phyloP scores from a whole-genome alignment of 345 rosid genomes.

The Triadica sebifera region DNA sequence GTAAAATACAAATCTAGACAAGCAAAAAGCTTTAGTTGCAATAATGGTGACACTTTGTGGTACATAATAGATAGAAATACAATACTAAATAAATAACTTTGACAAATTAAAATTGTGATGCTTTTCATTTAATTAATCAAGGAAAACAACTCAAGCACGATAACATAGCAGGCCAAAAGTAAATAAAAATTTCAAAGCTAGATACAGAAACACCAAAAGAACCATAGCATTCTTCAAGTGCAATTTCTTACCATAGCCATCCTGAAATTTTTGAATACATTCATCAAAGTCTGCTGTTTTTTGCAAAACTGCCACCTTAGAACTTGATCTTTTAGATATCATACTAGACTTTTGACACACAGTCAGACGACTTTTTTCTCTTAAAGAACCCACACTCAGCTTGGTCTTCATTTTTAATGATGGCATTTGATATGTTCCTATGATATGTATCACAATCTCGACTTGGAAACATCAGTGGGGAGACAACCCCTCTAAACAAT shows the following conservation, averaged over 20 bases:
- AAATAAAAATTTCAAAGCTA: not conserved
- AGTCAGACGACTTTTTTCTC: slow-evolving; percentile 49
- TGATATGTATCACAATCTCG: slow-evolving; percentile 36
- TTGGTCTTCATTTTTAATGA: slow-evolving; percentile 64
- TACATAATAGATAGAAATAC: not conserved
- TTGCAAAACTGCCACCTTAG: slow-evolving; percentile 33
- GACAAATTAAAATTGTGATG: not conserved
- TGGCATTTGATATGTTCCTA: slow-evolving; percentile 60
- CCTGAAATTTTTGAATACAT: slow-evolving; percentile 28
- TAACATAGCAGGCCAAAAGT: not conserved
- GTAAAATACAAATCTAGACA: slow-evolving; percentile 6
- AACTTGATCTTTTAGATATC: slow-evolving; percentile 48
- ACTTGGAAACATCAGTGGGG: slow-evolving; percentile 47
- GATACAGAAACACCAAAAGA: not conserved
- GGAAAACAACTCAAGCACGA: not conserved
- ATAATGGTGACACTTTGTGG: not conserved
- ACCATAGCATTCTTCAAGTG: slow-evolving; percentile 1
- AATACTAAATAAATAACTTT: not conserved
- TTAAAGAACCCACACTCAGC: slow-evolving; percentile 35
- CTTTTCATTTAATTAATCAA: not conserved
- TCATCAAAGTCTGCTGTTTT: slow-evolving; percentile 34
- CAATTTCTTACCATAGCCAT: slow-evolving; percentile 36
- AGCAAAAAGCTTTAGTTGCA: not conserved
- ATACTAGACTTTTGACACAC: slow-evolving; percentile 51
- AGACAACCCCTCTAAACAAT: slow-evolving; percentile 29